phyloP scores from a whole-genome alignment of 2,329 filamentous ascomycete genomes.

The Microcyclosporella mali region DNA sequence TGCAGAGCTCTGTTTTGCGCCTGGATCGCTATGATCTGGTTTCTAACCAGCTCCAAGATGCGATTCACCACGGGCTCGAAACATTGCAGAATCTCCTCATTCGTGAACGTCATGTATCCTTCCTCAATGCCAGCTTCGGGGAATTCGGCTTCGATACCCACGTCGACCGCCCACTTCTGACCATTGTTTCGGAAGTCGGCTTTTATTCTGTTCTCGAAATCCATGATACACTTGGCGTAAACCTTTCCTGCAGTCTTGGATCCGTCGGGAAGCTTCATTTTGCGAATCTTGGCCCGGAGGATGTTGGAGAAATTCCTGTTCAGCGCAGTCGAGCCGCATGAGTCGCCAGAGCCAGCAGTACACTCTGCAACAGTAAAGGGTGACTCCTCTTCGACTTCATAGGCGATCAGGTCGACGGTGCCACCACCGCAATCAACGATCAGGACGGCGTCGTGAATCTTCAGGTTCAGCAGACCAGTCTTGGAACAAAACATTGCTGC shows the following conservation, averaged over 20 bases:
- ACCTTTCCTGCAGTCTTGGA: conserved; percentile 97
- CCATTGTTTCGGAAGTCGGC: conserved; percentile 98
- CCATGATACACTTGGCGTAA: conserved; percentile 99
- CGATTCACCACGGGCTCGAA: conserved; percentile 98
- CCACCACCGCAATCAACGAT: conserved; percentile 98
- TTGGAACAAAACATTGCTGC: conserved; percentile 97
- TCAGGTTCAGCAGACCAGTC: conserved; percentile 89
- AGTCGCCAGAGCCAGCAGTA: conserved; percentile 93
- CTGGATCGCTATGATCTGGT: conserved; percentile 98
- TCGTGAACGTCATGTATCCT: conserved; percentile 99
- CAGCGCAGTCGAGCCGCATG: conserved; percentile 93
- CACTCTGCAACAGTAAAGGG: conserved; percentile 97
- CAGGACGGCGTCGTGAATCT: conserved; percentile 95
- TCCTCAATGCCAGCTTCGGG: conserved; percentile 97
- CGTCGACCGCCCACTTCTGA: conserved; percentile 96
- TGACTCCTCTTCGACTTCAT: conserved; percentile 95
- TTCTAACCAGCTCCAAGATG: conserved; percentile 89
- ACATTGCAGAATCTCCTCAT: conserved; percentile 97
- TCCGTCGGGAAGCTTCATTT: conserved; percentile 97
- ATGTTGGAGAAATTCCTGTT: conserved; percentile 99
- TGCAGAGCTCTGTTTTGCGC: conserved; percentile 90
- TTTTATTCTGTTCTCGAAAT: conserved; percentile 99
- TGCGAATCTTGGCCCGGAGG: conserved; percentile 90
- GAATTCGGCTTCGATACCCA: conserved; percentile 97
- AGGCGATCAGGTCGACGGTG: conserved; percentile 97